Evolutionary conservation across 2,329 filamentous ascomycete species (phyloP).

Genomic region (Pseudogymnoascus sp.): DNA sequence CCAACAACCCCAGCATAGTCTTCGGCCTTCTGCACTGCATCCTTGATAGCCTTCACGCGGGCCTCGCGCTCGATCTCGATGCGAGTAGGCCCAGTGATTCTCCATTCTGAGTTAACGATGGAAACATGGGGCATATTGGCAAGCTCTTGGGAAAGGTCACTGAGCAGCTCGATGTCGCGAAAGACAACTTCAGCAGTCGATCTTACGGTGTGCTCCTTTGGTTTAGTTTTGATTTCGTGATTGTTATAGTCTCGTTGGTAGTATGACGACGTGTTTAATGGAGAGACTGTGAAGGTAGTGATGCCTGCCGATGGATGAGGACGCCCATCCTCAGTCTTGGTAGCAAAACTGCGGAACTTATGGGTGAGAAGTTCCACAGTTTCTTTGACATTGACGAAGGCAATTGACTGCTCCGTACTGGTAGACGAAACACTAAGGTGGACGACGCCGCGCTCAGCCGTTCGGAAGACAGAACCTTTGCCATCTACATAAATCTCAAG

Average conservation of each 20-base stretch:
- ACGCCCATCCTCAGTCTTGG: conserved; percentile 15
- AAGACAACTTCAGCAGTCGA: conserved; percentile 16
- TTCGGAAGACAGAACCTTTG: conserved; percentile 15
- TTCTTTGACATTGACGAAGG: conserved; percentile 8
- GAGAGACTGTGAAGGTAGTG: conserved; percentile 17
- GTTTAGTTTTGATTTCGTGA: background rate
- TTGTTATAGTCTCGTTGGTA: background rate
- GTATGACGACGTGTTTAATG: conserved; percentile 11
- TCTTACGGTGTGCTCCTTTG: conserved; percentile 11
- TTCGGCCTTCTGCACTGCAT: conserved; percentile 18
- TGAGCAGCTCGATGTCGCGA: conserved; percentile 16
- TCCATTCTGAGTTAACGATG: conserved; percentile 17
- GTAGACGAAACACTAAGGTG: conserved; percentile 11
- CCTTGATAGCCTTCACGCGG: conserved; percentile 16
- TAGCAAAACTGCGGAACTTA: conserved; percentile 13
- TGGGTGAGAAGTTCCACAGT: conserved; percentile 11
- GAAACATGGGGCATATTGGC: conserved; percentile 15
- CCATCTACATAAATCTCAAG: conserved; percentile 18
- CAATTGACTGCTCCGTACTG: background rate
- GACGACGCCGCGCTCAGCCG: conserved; percentile 17
- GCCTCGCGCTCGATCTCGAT: conserved; percentile 16
- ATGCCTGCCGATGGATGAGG: conserved; percentile 17
- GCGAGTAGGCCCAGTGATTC: conserved; percentile 14
- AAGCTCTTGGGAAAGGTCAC: conserved; percentile 12
- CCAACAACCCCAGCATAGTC: conserved; percentile 18